phyloP scores from a whole-genome alignment of 352 stramenopile genomes.

The Pseudoperonospora humuli region DNA sequence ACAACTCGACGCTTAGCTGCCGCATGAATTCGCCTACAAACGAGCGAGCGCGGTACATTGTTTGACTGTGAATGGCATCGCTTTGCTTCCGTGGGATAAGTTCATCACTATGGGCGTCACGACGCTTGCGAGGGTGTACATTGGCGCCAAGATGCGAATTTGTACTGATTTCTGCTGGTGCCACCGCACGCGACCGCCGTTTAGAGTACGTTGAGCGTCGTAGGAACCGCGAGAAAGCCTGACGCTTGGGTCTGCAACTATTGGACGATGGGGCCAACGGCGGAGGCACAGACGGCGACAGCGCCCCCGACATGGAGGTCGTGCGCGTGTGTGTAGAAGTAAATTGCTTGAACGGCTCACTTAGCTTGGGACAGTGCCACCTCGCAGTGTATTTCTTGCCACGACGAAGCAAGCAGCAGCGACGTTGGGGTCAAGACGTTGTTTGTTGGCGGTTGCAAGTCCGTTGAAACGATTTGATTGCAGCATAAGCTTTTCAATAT shows the following conservation, averaged over 20 bases:
- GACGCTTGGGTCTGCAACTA: slow-evolving; percentile 47
- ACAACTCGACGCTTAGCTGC: slow-evolving; percentile 76
- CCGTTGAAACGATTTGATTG: too few relatives aligned
- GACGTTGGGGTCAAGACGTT: too few relatives aligned
- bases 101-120: slow-evolving; percentile 32
- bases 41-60: slow-evolving; percentile 39
- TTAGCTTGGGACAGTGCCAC: too few relatives aligned
- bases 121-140: slow-evolving; percentile 15
- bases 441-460: too few relatives aligned
- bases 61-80: slow-evolving; percentile 21
- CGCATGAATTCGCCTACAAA: slow-evolving; percentile 75
- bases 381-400: too few relatives aligned
- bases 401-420: too few relatives aligned
- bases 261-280: slow-evolving; percentile 4
- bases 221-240: slow-evolving; percentile 54
- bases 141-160: slow-evolving; percentile 3
- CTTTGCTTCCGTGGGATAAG: slow-evolving; percentile 29
- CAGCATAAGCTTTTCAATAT: too few relatives aligned
- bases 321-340: too few relatives aligned
- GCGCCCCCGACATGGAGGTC: too few relatives aligned
- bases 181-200: slow-evolving; percentile 48
- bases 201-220: slow-evolving; percentile 53
- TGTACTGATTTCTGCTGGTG: slow-evolving; percentile 32
- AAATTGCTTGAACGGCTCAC: too few relatives aligned
- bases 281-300: too few relatives aligned